Conservation (phyloP, 768 basidiomycete genomes). For the Lentinula raphanica region DNA sequence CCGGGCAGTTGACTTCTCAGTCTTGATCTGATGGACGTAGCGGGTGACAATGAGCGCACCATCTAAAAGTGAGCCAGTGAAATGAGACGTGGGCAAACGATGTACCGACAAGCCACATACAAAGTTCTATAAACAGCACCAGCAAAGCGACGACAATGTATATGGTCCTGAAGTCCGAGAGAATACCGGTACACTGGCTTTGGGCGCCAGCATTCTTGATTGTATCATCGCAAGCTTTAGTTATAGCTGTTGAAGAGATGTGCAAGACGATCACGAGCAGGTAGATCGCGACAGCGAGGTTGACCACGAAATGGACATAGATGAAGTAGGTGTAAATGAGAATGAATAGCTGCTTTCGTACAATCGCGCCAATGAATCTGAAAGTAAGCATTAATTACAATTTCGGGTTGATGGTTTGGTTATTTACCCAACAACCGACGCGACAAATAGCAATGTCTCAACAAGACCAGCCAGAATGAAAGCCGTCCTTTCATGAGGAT, state of each 20-base stretch:
- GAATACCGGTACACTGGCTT: slow-evolving; percentile 38
- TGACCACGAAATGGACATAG: slow-evolving; percentile 53
- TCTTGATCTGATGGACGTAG: slow-evolving; percentile 46
- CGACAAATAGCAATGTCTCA: slow-evolving; percentile 47
- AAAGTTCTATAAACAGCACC: slow-evolving; percentile 50
- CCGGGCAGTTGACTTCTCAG: slow-evolving; percentile 42
- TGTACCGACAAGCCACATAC: slow-evolving; percentile 31
- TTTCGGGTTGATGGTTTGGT: background rate
- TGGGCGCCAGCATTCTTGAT: slow-evolving; percentile 36
- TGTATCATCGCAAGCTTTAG: slow-evolving; percentile 39
- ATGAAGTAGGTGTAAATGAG: slow-evolving; percentile 52
- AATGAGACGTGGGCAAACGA: background rate
- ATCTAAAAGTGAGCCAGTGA: slow-evolving; percentile 29
- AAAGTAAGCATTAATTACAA: background rate
- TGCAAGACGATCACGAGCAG: slow-evolving; percentile 46
- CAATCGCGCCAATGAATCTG: slow-evolving; percentile 60
- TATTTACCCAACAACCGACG: slow-evolving; percentile 52
- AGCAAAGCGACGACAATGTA: slow-evolving; percentile 39
- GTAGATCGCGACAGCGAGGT: slow-evolving; percentile 46
- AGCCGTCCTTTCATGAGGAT: slow-evolving; percentile 27
- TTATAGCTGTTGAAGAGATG: slow-evolving; percentile 36
- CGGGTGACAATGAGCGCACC: slow-evolving; percentile 49
- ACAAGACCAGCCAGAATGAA: slow-evolving; percentile 49
- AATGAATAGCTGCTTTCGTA: slow-evolving; percentile 57
- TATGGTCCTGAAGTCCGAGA: slow-evolving; percentile 37